Percentiles rank a stretch among this genome's conserved stretches.
phyloP scores from a whole-genome alignment of 2,329 filamentous ascomycete genomes.

The Alternaria arbusti region DNA sequence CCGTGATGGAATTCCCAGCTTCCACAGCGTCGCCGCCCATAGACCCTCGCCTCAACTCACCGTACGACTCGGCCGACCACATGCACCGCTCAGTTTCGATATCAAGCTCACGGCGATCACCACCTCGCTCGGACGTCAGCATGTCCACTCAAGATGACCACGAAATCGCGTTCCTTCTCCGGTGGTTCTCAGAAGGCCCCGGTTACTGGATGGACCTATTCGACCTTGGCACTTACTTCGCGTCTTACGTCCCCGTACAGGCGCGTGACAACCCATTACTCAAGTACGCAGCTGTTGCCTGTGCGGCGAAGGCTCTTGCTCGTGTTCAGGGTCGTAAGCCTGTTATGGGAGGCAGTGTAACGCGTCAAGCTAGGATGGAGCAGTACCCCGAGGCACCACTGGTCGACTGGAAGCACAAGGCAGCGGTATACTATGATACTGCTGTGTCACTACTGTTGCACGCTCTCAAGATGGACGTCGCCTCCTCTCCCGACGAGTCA shows the following conservation, averaged over 20 bases:
- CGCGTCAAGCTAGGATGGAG: constrained; percentile 60
- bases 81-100: constrained; percentile 33
- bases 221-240: constrained; percentile 65
- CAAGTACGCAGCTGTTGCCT: constrained; percentile 64
- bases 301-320: constrained; percentile 66
- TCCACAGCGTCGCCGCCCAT: constrained; percentile 43
- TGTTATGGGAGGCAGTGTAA: constrained; percentile 56
- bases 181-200: constrained; percentile 66
- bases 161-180: constrained; percentile 65
- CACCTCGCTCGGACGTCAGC: constrained; percentile 28
- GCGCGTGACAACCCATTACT: constrained; percentile 59
- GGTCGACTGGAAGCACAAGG: constrained; percentile 66
- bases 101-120: constrained; percentile 32
- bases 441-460: constrained; percentile 58
- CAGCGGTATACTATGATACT: constrained; percentile 66
- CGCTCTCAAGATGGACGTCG: constrained; percentile 43
- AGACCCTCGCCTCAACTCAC: constrained; percentile 43
- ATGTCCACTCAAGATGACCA: constrained; percentile 52
- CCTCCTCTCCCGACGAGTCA: constrained; percentile 37
- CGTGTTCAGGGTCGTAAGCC: constrained; percentile 61
- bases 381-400: constrained; percentile 55
- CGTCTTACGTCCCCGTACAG: constrained; percentile 65
- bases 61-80: constrained; percentile 36
- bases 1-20: constrained; percentile 53
- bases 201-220: constrained; percentile 67